Evolutionary conservation across 768 basidiomycete species (phyloP), one percentile per base, ranked within the genome.

Genomic region (Wakefieldia striispora): DNA sequence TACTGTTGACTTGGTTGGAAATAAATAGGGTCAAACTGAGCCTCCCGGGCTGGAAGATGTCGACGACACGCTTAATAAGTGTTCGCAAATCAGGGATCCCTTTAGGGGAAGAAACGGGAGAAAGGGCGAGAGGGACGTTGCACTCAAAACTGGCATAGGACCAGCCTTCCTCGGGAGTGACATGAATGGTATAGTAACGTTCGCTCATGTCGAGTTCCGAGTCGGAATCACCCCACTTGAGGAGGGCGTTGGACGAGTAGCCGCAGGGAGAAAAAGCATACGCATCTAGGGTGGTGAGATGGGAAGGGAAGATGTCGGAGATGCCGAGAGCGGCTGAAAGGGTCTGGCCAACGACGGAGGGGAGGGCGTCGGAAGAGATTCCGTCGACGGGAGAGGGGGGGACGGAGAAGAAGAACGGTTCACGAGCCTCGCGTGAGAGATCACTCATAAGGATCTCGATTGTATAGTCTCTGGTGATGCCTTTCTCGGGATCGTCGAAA

Each of bases 71-170:
- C 54, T 84, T 83, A 49, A 98, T 80, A 49, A 97, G 82, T 16
- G 84, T 83, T 59, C 81, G 75, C 39, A 98, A 72, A 67, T 91
- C 85, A 23, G 91, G 93, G 36, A 89, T 79, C 48, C 67, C 59
- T 21, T 63, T 67, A 43, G 67, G 57, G 33, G 65, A 62, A 37
- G 65, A 58, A 47, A 53, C 46, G 9, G 59, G 57, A 41, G 66
- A 53, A 37, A 69, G 54, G 37, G 72, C 65, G 38, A 86, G 73
- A 4, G 91, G 91, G n/a, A 97, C 83, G 70, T 99, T 99, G 74
- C 92, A 95, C 71, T 99, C 97, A 74, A 99, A 98, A 61, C 89
- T 92, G 55, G 97, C 97, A 69, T 97, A 99, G 40, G 94, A 97
- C 89, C 93, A 98, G 48, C 91, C 95, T 60, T 90, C 85, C 69